These are phyloP conservation scores for Alternaria sp. DNA, from an alignment of 2,329 filamentous ascomycete species.

Conservation along the genomic window DNA sequence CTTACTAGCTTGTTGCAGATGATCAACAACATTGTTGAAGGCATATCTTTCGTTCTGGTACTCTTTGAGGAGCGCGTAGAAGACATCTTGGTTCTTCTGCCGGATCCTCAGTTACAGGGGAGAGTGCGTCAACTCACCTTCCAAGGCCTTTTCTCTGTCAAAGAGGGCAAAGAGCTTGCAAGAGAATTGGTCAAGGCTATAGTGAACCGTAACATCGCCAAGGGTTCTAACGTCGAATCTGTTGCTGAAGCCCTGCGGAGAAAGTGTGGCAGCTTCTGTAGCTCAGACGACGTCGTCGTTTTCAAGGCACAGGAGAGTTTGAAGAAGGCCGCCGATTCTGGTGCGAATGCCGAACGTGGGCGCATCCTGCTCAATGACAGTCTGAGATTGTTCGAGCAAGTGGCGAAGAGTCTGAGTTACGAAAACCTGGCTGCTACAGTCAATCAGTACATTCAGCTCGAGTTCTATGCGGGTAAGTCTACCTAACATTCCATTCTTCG, in stretches of 20 bases:
- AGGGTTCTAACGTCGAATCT: slow-evolving; percentile 95
- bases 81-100: slow-evolving; percentile 81
- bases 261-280: slow-evolving; percentile 96
- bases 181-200: slow-evolving; percentile 97
- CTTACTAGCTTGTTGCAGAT: slow-evolving; percentile 84
- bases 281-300: slow-evolving; percentile 93
- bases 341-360: slow-evolving; percentile 74
- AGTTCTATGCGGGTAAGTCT: slow-evolving; percentile 79
- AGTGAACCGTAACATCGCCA: slow-evolving; percentile 96
- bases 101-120: slow-evolving; percentile 68
- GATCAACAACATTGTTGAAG: slow-evolving; percentile 90
- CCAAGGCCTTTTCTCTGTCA: slow-evolving; percentile 82
- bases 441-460: slow-evolving; percentile 76
- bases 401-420: slow-evolving; percentile 80
- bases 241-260: slow-evolving; percentile 92
- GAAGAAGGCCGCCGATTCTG: slow-evolving; percentile 83
- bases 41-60: slow-evolving; percentile 93
- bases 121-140: slow-evolving; percentile 81
- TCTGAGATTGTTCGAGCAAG: slow-evolving; percentile 83
- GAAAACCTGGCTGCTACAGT: slow-evolving; percentile 81
- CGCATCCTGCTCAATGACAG: slow-evolving; percentile 87
- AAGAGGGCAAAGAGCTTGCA: slow-evolving; percentile 82
- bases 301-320: slow-evolving; percentile 98
- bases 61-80: slow-evolving; percentile 92
- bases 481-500: neutral